Base-by-base conservation (phyloP, 2,329 filamentous ascomycete species). In the Colletotrichum liriopes region DNA sequence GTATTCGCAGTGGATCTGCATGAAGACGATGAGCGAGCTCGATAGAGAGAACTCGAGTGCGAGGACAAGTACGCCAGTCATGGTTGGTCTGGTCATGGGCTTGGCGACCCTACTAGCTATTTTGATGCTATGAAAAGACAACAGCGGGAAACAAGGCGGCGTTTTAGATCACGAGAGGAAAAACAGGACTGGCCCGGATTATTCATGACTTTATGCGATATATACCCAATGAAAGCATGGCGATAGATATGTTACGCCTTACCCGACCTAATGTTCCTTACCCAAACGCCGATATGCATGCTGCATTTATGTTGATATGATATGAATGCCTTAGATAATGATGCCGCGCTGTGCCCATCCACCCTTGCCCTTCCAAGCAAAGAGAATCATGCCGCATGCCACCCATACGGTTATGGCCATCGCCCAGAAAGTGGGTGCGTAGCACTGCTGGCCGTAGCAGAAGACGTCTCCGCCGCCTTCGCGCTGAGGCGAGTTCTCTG, bases 401-500 rank as follows among this genome's bases (percentile, higher is more conserved):
- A 94, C 75, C 91, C 93, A 95, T 0, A 97, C 93, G 74, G 92
- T 95, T 0, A 89, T 83, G 0, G 93, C 92, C 88, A 98, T 94
- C 0, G 93, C 93, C 95, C 95, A 98, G 75, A 96, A 97, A 0
- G 93, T 94, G 0, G 86, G 79, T 14, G 92, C 91, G 83, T 98
- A 98, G 83, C 96, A 99, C 64, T 87, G 84, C 77, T 86, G 90
- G 1, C 96, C 96, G 79, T 94, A 94, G 80, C 96, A 98, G 75
- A 97, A 89, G 2, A 88, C 83, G 73, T 89, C 86, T 11, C 86
- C 84, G 23, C 0, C 84, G 78, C 63, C 79, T 77, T 75, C 79
- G 2, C 76, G 67, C 75, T 81, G 69, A 73, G 78, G 79, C 20
- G 83, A 82, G 29, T 82, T 80, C 59, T 83, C 83, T 0, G 92